These are phyloP conservation scores for Salix caprea DNA, from an alignment of 345 rosid species.

Conservation along the genomic window DNA sequence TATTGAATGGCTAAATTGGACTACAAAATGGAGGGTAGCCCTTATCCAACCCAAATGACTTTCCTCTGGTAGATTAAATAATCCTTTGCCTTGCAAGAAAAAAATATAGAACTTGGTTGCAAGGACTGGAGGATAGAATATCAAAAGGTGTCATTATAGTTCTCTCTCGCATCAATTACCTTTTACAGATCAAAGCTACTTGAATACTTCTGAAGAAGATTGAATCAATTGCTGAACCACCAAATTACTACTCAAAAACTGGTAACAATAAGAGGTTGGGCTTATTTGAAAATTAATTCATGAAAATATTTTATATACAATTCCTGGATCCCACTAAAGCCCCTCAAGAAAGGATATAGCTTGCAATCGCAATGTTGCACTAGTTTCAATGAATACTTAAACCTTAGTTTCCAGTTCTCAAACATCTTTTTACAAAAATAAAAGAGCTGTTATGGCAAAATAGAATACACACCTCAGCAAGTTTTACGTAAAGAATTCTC, in stretches of 20 bases:
- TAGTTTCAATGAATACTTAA: neutral
- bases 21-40: neutral
- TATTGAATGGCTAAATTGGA: neutral
- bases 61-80: neutral
- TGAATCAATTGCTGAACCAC: neutral
- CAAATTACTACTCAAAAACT: neutral
- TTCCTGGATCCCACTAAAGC: neutral
- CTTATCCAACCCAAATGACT: neutral
- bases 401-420: neutral
- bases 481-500: conserved; percentile 79
- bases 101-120: neutral
- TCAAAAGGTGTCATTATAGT: neutral
- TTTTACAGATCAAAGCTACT: neutral
- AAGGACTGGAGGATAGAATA: neutral
- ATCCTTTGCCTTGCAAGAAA: neutral
- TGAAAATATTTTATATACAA: neutral
- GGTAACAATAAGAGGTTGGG: neutral
- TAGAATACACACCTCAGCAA: conserved; percentile 64
- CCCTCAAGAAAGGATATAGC: neutral
- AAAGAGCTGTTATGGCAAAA: neutral
- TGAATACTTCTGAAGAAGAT: neutral
- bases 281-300: neutral
- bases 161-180: neutral
- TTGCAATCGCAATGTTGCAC: neutral
- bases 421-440: neutral